A percentile compares a stretch with the other conserved stretches of the same genome.
These are phyloP conservation scores for Penicillium odoratum DNA, from an alignment of 495 filamentous ascomycete species.

Conservation along the genomic window DNA sequence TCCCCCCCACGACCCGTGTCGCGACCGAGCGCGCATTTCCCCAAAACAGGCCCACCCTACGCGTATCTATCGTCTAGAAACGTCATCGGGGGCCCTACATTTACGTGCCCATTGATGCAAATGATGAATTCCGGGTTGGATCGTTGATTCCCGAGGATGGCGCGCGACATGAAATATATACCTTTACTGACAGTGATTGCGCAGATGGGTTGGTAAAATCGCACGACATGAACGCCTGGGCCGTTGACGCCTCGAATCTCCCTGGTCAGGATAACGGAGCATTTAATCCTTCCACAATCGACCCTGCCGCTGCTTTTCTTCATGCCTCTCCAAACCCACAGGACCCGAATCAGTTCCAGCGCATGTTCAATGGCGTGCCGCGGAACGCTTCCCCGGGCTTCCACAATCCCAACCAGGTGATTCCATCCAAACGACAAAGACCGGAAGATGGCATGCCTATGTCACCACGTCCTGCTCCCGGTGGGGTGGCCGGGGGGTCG, in stretches of 20 bases:
- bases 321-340: conserved; percentile 52
- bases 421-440: conserved; percentile 84
- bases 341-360: conserved; percentile 61
- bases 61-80: conserved; percentile 29
- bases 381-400: conserved; percentile 80
- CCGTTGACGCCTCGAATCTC: conserved; percentile 69
- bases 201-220: conserved; percentile 59
- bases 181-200: conserved; percentile 24
- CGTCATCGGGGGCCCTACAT: not conserved
- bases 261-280: conserved; percentile 77
- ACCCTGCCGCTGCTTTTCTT: conserved; percentile 55
- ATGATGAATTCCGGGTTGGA: conserved; percentile 6
- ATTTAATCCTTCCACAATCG: conserved; percentile 61
- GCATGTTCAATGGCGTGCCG: conserved; percentile 81
- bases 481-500: conserved; percentile 71
- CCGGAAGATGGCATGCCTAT: conserved; percentile 82
- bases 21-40: conserved; percentile 29
- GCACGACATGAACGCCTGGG: conserved; percentile 79
- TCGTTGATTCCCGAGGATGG: conserved; percentile 13
- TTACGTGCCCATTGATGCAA: conserved; percentile 6
- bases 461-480: conserved; percentile 77
- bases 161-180: conserved; percentile 8
- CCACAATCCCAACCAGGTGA: conserved; percentile 71
- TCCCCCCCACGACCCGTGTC: conserved; percentile 18
- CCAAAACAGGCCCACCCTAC: conserved; percentile 30